Conservation (phyloP, 352 stramenopile species). For the Phytophthora rubi region DNA sequence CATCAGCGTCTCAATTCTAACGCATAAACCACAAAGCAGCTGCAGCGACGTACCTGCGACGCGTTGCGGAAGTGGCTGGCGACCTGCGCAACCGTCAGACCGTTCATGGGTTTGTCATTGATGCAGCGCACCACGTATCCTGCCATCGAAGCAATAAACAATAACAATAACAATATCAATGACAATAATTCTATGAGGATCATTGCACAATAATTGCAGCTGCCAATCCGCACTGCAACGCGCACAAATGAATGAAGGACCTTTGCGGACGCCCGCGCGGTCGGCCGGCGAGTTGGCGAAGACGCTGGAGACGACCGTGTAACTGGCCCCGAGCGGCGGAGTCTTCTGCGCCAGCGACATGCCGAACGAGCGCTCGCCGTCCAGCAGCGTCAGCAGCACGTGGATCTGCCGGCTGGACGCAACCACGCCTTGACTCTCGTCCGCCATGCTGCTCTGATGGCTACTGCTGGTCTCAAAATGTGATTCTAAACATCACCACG, state of each 20-base stretch:
- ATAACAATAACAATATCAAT: not conserved
- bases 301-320: constrained; percentile 61
- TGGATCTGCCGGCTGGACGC: constrained; percentile 22
- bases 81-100: constrained; percentile 44
- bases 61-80: constrained; percentile 55
- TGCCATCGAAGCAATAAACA: constrained; percentile 10
- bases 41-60: constrained; percentile 25
- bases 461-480: not conserved
- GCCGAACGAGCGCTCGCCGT: constrained; percentile 65
- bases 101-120: constrained; percentile 42
- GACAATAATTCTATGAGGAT: too few relatives aligned
- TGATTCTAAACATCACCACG: not conserved
- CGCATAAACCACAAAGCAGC: not conserved
- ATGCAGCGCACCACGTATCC: constrained; percentile 53
- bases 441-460: constrained; percentile 8
- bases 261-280: constrained; percentile 61
- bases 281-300: constrained; percentile 59
- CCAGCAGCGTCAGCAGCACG: constrained; percentile 51
- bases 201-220: not conserved
- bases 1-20: not conserved
- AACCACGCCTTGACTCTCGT: constrained; percentile 2
- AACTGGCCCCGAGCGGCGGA: constrained; percentile 26
- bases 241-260: constrained; percentile 30
- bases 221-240: constrained; percentile 2
- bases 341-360: constrained; percentile 66